These are phyloP conservation scores for Suillus variegatus DNA, from an alignment of 768 basidiomycete genomes.

Conservation along the genomic window DNA sequence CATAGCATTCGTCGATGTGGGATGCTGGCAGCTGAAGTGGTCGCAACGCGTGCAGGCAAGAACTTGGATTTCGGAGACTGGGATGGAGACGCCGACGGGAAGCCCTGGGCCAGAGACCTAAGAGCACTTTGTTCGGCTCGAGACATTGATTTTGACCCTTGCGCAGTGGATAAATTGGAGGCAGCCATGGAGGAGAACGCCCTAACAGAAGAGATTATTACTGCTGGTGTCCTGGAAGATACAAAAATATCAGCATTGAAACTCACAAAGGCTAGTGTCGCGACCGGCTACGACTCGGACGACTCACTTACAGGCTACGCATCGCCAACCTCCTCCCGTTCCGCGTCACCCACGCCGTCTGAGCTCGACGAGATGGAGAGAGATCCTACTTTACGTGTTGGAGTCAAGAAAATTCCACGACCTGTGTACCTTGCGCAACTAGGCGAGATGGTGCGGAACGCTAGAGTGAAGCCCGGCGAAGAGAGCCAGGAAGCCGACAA, in stretches of 20 bases:
- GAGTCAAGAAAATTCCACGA: conserved; percentile 65
- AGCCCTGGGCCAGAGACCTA: conserved; percentile 63
- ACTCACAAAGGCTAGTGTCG: conserved; percentile 4
- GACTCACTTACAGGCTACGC: conserved; percentile 81
- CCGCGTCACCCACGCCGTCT: conserved; percentile 77
- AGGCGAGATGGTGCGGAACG: conserved; percentile 69
- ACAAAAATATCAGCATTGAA: background rate
- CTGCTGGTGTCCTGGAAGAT: conserved; percentile 7
- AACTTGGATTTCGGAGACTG: conserved; percentile 79
- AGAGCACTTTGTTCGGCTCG: conserved; percentile 51
- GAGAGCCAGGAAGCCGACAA: conserved; percentile 70
- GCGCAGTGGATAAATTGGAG: conserved; percentile 15
- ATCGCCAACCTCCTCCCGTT: conserved; percentile 64
- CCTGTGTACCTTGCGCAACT: conserved; percentile 93
- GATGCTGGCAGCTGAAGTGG: conserved; percentile 88
- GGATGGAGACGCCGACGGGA: conserved; percentile 74
- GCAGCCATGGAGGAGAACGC: conserved; percentile 11
- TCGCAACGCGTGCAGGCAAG: conserved; percentile 63
- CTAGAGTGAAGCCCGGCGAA: conserved; percentile 50
- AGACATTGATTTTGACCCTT: conserved; percentile 51
- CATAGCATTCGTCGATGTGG: conserved; percentile 79
- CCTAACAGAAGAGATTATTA: conserved; percentile 12
- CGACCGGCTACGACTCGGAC: conserved; percentile 67
- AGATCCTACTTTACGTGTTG: conserved; percentile 79
- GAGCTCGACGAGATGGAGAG: conserved; percentile 83